Evolutionary conservation across 768 basidiomycete species (phyloP).

Genomic region (Pulveroboletus ravenelii): DNA sequence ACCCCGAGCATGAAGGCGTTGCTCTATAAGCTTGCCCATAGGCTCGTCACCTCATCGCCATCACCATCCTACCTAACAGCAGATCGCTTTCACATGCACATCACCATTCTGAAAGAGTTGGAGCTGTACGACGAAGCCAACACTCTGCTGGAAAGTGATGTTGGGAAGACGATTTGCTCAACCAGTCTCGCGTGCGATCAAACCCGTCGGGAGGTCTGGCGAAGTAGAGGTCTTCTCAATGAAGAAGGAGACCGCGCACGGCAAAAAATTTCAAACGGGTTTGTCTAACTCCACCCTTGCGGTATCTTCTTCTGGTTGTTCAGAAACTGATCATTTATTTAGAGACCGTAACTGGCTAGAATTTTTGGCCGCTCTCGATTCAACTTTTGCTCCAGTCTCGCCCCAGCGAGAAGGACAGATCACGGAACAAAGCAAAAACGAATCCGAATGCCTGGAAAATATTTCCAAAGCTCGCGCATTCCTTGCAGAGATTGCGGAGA

Average conservation of each 20-base stretch:
- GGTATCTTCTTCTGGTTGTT: constrained; percentile 7
- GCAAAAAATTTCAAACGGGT: constrained; percentile 58
- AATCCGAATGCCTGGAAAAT: constrained; percentile 36
- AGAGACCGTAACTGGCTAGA: constrained; percentile 87
- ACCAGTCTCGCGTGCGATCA: constrained; percentile 74
- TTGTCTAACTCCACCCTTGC: constrained; percentile 18
- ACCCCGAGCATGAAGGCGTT: constrained; percentile 58
- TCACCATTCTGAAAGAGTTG: constrained; percentile 66
- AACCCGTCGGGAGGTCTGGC: constrained; percentile 67
- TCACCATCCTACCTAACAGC: constrained; percentile 60
- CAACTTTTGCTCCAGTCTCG: constrained; percentile 46
- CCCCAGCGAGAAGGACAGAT: constrained; percentile 21
- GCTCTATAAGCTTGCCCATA: constrained; percentile 72
- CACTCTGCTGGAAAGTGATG: constrained; percentile 61
- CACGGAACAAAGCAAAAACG: constrained; percentile 34
- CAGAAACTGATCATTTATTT: constrained; percentile 19
- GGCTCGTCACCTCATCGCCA: constrained; percentile 60
- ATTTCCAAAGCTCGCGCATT: constrained; percentile 45
- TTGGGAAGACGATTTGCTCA: constrained; percentile 62
- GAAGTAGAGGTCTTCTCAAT: constrained; percentile 45
- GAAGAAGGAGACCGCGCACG: constrained; percentile 64
- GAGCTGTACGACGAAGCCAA: constrained; percentile 66
- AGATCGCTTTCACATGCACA: constrained; percentile 75
- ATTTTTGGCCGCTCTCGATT: constrained; percentile 70
- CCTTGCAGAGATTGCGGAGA: constrained; percentile 51